Base-by-base conservation (phyloP, 2,329 filamentous ascomycete genomes). In the Pyrenophora graminea region DNA sequence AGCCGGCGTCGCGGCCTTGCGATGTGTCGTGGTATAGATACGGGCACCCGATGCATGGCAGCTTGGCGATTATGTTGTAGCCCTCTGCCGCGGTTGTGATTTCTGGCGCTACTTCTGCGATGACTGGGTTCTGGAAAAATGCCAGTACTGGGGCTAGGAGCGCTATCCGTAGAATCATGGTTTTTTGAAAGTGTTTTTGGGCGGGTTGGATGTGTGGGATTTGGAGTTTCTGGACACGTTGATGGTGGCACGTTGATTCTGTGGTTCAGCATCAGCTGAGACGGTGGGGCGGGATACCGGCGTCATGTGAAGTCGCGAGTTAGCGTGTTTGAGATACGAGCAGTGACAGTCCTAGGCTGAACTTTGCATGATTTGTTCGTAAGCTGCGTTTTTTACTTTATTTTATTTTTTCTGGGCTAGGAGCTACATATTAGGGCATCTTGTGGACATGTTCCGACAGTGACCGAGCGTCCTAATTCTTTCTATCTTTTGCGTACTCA, bases 41-140 rank as follows among this genome's bases (percentile, higher is more conserved):
- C 4, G 69, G 68, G 51, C 69, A 72, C 21, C 57, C 66, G n/a
- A 58, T 25, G 39, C 69, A 72, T 8, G 67, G 67, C 6, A 72
- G 47, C 47, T 70, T 72, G 44, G 64, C 67, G 37, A 72, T 62
- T 46, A 68, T 42, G 48, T 63, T 65, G 55, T 66, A 70, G 39
- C 69, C 69, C 31, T 68, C 67, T 4, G 58, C 56, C 6, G 70
- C 42, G 7, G 59, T 61, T 13, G 64, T 72, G 7, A 72, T 66
- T 18, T 68, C 67, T 2, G 66, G 67, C n/a, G 66, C 66, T 34
- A 61, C 44, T 8, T 62, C 55, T 3, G 61, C 66, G 13, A 41
- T 23, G 9, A 46, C 53, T 21, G 19, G 19, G 10, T 39, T 30
- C 10, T 30, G 27, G 27, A 30, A 27, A 8, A 23, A 6, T 19